Base-by-base conservation (phyloP, 768 basidiomycete species). In the Crassisporium funariophilum region DNA sequence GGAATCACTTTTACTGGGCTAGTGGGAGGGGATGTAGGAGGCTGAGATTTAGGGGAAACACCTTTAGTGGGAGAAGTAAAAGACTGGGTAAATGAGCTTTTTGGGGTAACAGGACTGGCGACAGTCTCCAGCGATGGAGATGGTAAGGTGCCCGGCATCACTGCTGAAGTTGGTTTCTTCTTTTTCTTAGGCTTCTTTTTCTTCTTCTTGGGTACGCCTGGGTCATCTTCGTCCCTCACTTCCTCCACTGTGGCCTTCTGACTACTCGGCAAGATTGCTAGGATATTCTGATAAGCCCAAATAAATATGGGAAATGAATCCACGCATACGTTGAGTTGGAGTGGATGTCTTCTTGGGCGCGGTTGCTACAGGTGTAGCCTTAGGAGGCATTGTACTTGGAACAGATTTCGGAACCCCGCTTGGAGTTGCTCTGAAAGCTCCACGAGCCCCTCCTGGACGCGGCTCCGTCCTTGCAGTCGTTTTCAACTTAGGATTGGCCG, bases 181-280 rank as follows among this genome's bases (percentile, higher is more conserved):
- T 84, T 88, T 62, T 88, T 90, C 71, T 85, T 88, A 16, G 77
- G 68, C 55, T 86, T 88, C 67, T 85, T 86, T 63, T 84, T 84
- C 63, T 86, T 88, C 72, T 68, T 68, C 59, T 88, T 88, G 36
- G 73, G 66, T 1, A 64, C 38, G 2, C 69, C 56, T 0, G 61
- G 66, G 4, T 75, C 77, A 24, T 81, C 84, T 58, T 86, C 86
- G 39, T 88, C 89, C 40, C 86, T 84, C 0, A 80, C 83, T 33
- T 91, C 86, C 56, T 88, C 88, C 7, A 86, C 74, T 0, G 84
- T 86, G 11, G 77, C 72, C 57, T 71, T 74, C 40, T 66, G 68
- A 50, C 65, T 72, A 54, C 62, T 68, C 39, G 60, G 35, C 38
- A 52, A 29, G 10, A 53, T 46, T 53, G 39, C 50, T 21, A 44